These are phyloP conservation scores for Ceratocystis smalleyi DNA, from an alignment of 2,329 filamentous ascomycete species.

Conservation along the genomic window DNA sequence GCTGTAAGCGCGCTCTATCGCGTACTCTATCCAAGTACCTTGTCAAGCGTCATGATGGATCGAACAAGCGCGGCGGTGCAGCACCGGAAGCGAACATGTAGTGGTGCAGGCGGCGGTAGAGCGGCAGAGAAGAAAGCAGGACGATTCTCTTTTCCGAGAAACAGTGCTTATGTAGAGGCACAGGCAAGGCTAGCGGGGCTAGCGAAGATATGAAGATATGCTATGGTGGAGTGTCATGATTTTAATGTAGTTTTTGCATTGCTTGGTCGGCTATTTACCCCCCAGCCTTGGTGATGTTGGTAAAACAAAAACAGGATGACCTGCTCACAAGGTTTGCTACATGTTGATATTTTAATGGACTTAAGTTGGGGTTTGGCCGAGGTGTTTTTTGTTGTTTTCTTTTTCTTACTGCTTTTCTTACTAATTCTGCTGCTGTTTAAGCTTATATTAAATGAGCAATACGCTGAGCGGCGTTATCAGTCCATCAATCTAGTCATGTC, in stretches of 20 bases:
- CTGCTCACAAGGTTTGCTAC: no score
- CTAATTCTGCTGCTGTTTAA: not conserved
- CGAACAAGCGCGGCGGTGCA: constrained; percentile 1
- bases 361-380: not conserved
- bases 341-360: no score
- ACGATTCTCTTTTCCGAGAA: no score
- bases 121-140: not conserved
- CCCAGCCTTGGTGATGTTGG: no score
- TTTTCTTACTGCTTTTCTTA: not conserved
- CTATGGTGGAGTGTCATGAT: not conserved
- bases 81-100: constrained; percentile 12
- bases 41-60: constrained; percentile 30
- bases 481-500: not conserved
- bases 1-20: constrained; percentile 89
- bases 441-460: not conserved
- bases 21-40: constrained; percentile 94
- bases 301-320: no score
- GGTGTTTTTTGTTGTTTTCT: not conserved
- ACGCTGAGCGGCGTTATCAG: not conserved
- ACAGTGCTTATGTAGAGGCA: no score
- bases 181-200: not conserved
- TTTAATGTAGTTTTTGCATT: constrained; percentile 1
- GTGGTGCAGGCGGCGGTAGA: not conserved
- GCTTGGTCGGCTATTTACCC: not conserved
- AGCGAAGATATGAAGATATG: not conserved